phyloP scores from a whole-genome alignment of 2,329 filamentous ascomycete genomes.

The Fusarium sp. region DNA sequence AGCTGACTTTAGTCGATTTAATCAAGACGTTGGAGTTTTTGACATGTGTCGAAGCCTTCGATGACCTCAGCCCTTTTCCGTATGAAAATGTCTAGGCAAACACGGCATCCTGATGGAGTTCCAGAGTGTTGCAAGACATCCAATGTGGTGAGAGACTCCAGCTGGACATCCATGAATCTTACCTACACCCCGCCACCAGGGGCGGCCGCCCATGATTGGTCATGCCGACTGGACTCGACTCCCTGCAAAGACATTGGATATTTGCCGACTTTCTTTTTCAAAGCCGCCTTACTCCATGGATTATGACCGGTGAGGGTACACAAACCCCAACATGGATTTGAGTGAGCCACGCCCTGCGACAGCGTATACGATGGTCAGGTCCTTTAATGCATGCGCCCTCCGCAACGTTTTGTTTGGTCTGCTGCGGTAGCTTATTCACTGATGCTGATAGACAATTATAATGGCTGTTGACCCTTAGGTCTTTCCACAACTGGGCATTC shows the following conservation, averaged over 20 bases:
- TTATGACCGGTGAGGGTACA: conserved; percentile 9
- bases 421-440: background rate
- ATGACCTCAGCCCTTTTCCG: background rate
- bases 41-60: conserved; percentile 9
- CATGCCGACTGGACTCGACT: conserved; percentile 14
- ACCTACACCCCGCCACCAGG: conserved; percentile 33
- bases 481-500: conserved; percentile 8
- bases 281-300: conserved; percentile 2
- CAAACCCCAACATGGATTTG: conserved; percentile 1
- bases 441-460: background rate
- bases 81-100: background rate
- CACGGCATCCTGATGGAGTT: background rate
- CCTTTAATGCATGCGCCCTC: background rate
- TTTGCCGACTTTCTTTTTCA: conserved; percentile 37
- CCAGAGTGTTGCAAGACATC: conserved; percentile 22
- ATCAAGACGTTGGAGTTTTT: conserved; percentile 27
- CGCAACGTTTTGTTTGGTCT: background rate
- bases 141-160: conserved; percentile 20
- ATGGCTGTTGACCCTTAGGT: background rate
- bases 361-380: conserved; percentile 11
- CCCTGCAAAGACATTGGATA: conserved; percentile 32
- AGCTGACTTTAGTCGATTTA: conserved; percentile 20
- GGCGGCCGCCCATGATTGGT: conserved; percentile 38
- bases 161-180: conserved; percentile 15
- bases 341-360: conserved; percentile 20